Base-by-base conservation (phyloP, 2,329 filamentous ascomycete genomes). In the Fusarium verticillioides region DNA sequence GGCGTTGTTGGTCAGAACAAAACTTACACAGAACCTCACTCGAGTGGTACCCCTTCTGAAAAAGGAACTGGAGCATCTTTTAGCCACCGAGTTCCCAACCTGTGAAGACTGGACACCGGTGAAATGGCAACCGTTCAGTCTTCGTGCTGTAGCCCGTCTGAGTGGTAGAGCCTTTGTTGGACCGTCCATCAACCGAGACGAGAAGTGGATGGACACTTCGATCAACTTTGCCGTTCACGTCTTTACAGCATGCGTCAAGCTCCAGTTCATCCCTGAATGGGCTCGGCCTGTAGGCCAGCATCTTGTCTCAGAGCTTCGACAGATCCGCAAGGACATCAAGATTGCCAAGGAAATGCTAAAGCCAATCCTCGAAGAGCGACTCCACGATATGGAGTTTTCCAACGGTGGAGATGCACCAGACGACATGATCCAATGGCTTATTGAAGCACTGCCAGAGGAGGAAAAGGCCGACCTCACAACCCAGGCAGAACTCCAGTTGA, bases 101-200 rank as follows among this genome's bases (percentile, higher is more conserved):
- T 88, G 86, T 70, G 79, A 85, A 61, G 87, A 89, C 68, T 90
- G 88, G 88, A 88, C 85, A 2, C 77, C 86, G 0, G 84, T 89
- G 57, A 85, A 84, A 72, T 84, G 89, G 73, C 86, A 88, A 42
- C 84, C 85, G 0, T 86, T 89, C 63, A 81, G 87, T 47, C 81
- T 90, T 5, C 82, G 86, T 28, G 82, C 86, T 8, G 81, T 91
- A 16, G 85, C 88, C 11, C 85, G 87, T 4, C 75, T 90, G 28
- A 88, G 87, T 32, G 87, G 88, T 2, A 82, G 85, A 26, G 83
- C 86, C 9, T 89, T 90, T 69, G 84, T 89, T 11, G 88, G 88
- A 4, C 74, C 84, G 5, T 79, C 82, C 19, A 81, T 89, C 62
- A 87, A 85, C 73, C 86, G 87, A 23, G 81, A 85, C 44, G 84